Base-by-base conservation (phyloP, 164 flowering plant genomes). In the Warburgia ugandensis region DNA sequence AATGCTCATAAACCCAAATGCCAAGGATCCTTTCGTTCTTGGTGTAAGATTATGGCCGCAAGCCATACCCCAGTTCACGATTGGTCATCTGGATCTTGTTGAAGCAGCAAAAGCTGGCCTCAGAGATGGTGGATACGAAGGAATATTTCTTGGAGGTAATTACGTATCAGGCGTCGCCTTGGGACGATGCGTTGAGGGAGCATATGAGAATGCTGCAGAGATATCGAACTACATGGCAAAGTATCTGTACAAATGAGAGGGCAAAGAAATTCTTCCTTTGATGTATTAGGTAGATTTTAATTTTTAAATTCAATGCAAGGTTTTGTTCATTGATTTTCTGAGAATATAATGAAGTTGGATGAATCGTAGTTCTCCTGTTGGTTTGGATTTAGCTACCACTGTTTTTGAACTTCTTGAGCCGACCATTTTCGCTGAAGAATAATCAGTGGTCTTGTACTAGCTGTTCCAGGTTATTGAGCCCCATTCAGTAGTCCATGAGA, bases 81-180 rank as follows among this genome's bases (percentile, higher is more conserved):
- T 85, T 44, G 95, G 99, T 28, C 99, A 92, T 69, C 61, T 88
- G 14, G 96, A 83, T 67, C 50, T 73, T 45, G 68, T 88, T 9
- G 81, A 84, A 39, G 54, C 77, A 42, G 86, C 94, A 32, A 79
- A 77, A 67, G 33, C 60, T 50, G 81, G 80, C 45, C 72, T 92
- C 9, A 58, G 40, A 37, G 65, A 68, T 30, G 65, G 60, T 28
- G 90, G 89, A 14, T 66, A 73, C 8, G 57, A 73, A 27, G 99
- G 99, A 22, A 52, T 92, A 40, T 81, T 80, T 68, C 84, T 92
- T 33, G 94, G 89, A 28, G 99, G 96, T 45, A 92, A 86, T 62
- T 88, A 81, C 52, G 96, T 88, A 0, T 65, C 91, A n/a, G 99
- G 96, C 38, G 99, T 92, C 9, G 99, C 99, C 55, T 81, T 92